These are phyloP conservation scores for Podila clonocystis DNA, from an alignment of 192 early-diverging fungal genomes.

Conservation along the genomic window DNA sequence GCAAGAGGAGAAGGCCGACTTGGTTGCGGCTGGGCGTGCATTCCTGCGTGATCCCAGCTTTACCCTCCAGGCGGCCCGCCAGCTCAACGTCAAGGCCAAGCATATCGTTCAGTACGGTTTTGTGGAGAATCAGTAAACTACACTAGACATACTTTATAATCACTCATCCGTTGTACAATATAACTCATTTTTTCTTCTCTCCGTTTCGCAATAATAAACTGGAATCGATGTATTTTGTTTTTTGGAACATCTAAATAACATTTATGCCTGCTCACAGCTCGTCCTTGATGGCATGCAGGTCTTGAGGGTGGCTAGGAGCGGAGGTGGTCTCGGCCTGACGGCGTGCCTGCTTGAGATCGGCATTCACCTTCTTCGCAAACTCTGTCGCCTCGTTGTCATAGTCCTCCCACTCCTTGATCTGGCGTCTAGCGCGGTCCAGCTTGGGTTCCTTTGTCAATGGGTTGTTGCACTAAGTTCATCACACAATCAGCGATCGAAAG, in stretches of 20 bases:
- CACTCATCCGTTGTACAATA: not conserved
- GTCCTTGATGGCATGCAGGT: conserved; percentile 19
- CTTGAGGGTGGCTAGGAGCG: not conserved
- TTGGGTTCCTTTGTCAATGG: conserved; percentile 99
- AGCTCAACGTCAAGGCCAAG: conserved; percentile 70
- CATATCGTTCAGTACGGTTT: conserved; percentile 67
- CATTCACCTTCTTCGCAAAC: conserved; percentile 52
- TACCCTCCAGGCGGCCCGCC: conserved; percentile 65
- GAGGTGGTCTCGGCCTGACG: not conserved
- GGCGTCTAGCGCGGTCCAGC: conserved; percentile 88
- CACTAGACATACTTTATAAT: not conserved
- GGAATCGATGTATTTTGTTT: not conserved
- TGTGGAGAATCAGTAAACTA: not conserved
- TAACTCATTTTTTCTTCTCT: not conserved
- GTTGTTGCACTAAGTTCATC: conserved; percentile 87
- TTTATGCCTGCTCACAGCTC: conserved; percentile 8
- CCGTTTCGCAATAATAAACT: not conserved
- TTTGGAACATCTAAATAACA: not conserved
- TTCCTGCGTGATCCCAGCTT: conserved; percentile 78
- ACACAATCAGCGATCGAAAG: not conserved
- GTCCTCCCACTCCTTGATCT: conserved; percentile 94
- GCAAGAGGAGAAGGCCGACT: conserved; percentile 69
- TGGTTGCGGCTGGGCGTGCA: conserved; percentile 76
- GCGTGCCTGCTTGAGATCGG: conserved; percentile 13
- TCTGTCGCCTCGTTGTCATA: conserved; percentile 78